These are phyloP conservation scores for Chaetomium fimeti DNA, from an alignment of 495 filamentous ascomycete genomes.

Conservation along the genomic window DNA sequence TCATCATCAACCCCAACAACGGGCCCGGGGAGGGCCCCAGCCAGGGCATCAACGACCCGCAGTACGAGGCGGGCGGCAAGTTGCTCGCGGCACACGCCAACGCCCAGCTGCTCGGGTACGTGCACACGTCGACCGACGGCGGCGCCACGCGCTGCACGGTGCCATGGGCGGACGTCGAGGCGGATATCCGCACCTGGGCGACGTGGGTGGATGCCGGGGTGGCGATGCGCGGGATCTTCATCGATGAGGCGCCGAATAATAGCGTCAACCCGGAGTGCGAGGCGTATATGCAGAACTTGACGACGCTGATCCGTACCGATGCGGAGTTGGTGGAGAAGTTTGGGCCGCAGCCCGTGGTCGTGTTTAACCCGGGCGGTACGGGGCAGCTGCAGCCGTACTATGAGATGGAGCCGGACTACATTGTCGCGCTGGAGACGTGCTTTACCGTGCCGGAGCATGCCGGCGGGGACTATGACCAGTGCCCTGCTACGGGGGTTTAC, in stretches of 20 bases:
- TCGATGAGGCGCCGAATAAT: constrained; percentile 28
- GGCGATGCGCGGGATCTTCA: constrained; percentile 33
- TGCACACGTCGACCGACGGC: constrained; percentile 40
- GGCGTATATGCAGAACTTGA: constrained; percentile 22
- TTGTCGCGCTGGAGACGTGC: constrained; percentile 24
- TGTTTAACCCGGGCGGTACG: constrained; percentile 23
- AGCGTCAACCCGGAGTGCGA: constrained; percentile 22
- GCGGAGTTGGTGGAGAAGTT: background rate
- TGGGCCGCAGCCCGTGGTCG: constrained; percentile 11
- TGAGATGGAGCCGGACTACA: constrained; percentile 15
- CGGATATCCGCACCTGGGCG: constrained; percentile 44
- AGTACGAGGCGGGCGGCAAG: constrained; percentile 29
- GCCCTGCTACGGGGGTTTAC: constrained; percentile 1
- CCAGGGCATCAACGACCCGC: constrained; percentile 23
- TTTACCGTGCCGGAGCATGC: constrained; percentile 9
- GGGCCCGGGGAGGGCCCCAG: constrained; percentile 45
- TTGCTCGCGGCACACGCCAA: constrained; percentile 46
- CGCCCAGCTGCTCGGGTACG: constrained; percentile 50
- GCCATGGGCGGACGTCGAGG: constrained; percentile 33
- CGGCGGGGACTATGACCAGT: constrained; percentile 15
- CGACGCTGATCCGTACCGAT: constrained; percentile 8
- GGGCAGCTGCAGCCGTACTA: constrained; percentile 19
- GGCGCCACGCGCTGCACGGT: constrained; percentile 26
- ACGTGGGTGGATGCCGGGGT: constrained; percentile 38
- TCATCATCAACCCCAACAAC: constrained; percentile 49